Base-by-base conservation (phyloP, 2,329 filamentous ascomycete species). In the Macroventuria anomochaeta region DNA sequence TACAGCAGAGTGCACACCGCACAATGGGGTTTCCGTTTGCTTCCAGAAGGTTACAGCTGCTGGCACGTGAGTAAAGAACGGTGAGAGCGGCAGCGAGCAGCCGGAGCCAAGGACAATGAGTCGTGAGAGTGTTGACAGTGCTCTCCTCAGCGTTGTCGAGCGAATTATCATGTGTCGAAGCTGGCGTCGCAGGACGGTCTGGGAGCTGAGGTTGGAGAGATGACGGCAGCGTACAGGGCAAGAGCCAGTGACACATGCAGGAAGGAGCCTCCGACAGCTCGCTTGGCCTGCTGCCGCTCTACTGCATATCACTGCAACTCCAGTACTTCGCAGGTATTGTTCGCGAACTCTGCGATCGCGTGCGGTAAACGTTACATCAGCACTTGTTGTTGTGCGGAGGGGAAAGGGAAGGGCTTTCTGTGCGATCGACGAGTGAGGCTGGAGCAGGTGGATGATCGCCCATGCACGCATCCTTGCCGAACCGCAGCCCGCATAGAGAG, bases 401-500 rank as follows among this genome's bases (percentile, higher is more conserved):
- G 44, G 18, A 28, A 25, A 32, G 12, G 44, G 18, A 28, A 38
- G 7, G 17, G 31, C 38, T 46, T 38, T 32, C 29, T 44, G 17
- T 12, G 53, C 33, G 69, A 73, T 72, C 68, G 62, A 62, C 71
- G 58, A 70, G 65, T 71, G 70, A 74, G 70, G 71, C 70, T 71
- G 64, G 59, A 64, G 59, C 50, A 43, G 17, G 29, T 46, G 65
- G 58, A 48, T 55, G 68, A 71, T 72, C 69, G 61, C 54, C 67
- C 61, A 58, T 50, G 59, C 58, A 66, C 58, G 50, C 46, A 62
- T 58, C 61, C 59, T 52, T 62, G 55, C 33, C 62, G 54, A 55
- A 62, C 53, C 61, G 62, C 68, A 59, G 67, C 63, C 62, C 61
- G 68, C 65, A 67, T 63, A 64, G 59, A 65, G 62, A 71, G 63